Evolutionary conservation across 352 stramenopile species (phyloP), one percentile per base, ranked within the genome.

Genomic region (Globisporangium ultimum): DNA sequence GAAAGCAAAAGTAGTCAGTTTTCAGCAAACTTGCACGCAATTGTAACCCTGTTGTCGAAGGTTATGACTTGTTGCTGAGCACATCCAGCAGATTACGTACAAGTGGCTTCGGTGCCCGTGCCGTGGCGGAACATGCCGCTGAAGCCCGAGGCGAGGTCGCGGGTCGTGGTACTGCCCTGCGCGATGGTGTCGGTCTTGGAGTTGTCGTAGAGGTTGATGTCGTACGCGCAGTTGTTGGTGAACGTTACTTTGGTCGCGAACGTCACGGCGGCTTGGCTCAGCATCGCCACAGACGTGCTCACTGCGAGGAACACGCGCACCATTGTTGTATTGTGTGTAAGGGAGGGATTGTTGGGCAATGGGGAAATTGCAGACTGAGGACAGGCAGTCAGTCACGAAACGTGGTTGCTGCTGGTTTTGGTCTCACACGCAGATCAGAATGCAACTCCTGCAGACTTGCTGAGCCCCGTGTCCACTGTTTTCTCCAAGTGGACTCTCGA

Each of bases 101-200:
- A 51, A 13, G 74, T 88, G 6, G 78, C 71, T 12, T 78, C 70
- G 13, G 64, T 54, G 53, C 55, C 55, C 5, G 36, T 20, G 11
- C 60, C 61, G 58, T 87, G 70, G 61, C 77, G 77, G 61, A 75
- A 87, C 74, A 87, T 84, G 63, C 77, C 59, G 7, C 67, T 64
- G 7, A 59, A 53, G 3, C 72, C 72, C 2, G 38, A 53, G 40
- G 64, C 52, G 20, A 54, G 50, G 0, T 49, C 58, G 57, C 47
- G 62, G 8, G 42, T 61, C 34, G 9, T 24, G 14, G 70, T 67
- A 1, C 28, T 82, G 38, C 86, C 62, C 17, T 68, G 64, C 10
- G 41, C 6, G 5, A 60, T n/a, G 47, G 79, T 78, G 42, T 67
- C 55, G 0, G 50, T 32, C 48, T 52, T 81, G 64, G 66, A 67